These are phyloP conservation scores for Leptomonas pyrrhocoris DNA, from an alignment of 208 protist species.

Conservation along the genomic window DNA sequence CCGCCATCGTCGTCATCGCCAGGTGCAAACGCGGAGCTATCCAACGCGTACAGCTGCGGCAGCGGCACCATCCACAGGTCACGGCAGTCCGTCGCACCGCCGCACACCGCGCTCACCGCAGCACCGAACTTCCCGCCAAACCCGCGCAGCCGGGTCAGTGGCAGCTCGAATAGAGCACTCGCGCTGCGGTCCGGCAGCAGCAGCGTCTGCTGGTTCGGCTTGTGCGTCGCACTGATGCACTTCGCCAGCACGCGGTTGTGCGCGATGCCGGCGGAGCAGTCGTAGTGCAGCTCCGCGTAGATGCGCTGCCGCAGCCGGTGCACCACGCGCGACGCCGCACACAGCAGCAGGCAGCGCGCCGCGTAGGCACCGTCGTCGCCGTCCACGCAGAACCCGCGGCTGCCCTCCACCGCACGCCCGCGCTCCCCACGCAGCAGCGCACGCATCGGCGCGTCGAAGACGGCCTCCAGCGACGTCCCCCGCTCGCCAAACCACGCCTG, in stretches of 20 bases:
- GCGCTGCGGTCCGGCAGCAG: slow-evolving; percentile 63
- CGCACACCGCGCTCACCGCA: slow-evolving; percentile 43
- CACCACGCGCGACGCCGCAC: slow-evolving; percentile 72
- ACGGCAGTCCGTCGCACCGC: slow-evolving; percentile 40
- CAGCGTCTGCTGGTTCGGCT: slow-evolving; percentile 87
- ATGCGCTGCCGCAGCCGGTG: slow-evolving; percentile 57
- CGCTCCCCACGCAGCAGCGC: slow-evolving; percentile 37
- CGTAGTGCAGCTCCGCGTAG: slow-evolving; percentile 73
- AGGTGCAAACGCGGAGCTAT: neutral
- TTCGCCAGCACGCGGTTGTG: slow-evolving; percentile 88
- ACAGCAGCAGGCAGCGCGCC: slow-evolving; percentile 57
- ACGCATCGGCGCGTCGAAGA: slow-evolving; percentile 64
- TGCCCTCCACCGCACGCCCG: slow-evolving; percentile 30
- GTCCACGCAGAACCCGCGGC: slow-evolving; percentile 34
- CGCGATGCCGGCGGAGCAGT: slow-evolving; percentile 86
- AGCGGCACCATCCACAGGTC: slow-evolving; percentile 63
- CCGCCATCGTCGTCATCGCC: slow-evolving; percentile 20
- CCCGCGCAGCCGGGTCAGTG: slow-evolving; percentile 60
- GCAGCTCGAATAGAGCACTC: slow-evolving; percentile 61
- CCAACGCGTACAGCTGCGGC: slow-evolving; percentile 16
- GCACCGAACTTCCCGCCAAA: slow-evolving; percentile 86
- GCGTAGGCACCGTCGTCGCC: slow-evolving; percentile 27
- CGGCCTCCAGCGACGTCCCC: slow-evolving; percentile 50
- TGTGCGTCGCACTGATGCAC: slow-evolving; percentile 77
- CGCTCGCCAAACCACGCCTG: slow-evolving; percentile 44